Evolutionary conservation across 2,329 filamentous ascomycete species (phyloP).

Genomic region (Massarina eburnea): DNA sequence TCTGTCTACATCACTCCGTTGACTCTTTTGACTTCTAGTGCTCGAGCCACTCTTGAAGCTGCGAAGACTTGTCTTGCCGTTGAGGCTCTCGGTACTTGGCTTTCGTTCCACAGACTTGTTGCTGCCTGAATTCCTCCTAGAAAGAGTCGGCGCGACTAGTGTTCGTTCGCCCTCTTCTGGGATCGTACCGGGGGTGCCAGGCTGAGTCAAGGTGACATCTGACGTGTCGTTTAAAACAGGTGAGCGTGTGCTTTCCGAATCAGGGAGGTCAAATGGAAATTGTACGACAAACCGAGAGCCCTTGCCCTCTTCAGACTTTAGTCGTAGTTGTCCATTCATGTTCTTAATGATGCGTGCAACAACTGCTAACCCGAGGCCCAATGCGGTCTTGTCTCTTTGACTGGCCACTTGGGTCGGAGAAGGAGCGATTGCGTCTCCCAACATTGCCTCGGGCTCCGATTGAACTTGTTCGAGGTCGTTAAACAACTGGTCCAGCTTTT

Average conservation of each 20-base stretch:
- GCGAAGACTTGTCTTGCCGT: constrained; percentile 52
- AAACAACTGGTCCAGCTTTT: constrained; percentile 62
- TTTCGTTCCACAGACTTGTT: constrained; percentile 15
- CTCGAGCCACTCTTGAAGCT: constrained; percentile 50
- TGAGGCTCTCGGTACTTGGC: constrained; percentile 48
- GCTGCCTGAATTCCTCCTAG: constrained; percentile 22
- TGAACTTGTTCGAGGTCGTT: constrained; percentile 67
- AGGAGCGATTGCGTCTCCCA: constrained; percentile 36
- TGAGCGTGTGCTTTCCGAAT: constrained; percentile 25
- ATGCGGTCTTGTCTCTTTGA: constrained; percentile 49
- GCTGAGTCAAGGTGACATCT: constrained; percentile 23
- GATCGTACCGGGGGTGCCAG: constrained; percentile 6
- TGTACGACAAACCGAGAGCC: constrained; percentile 82
- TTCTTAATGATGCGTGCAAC: constrained; percentile 86
- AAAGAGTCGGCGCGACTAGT: constrained; percentile 52
- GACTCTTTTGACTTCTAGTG: constrained; percentile 45
- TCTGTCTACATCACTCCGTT: constrained; percentile 66
- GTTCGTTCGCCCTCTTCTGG: constrained; percentile 59
- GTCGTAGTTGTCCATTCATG: constrained; percentile 82
- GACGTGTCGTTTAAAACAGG: constrained; percentile 9
- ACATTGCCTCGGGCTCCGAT: constrained; percentile 26
- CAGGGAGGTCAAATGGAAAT: constrained; percentile 70
- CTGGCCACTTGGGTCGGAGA: constrained; percentile 34
- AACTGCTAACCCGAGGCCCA: constrained; percentile 83
- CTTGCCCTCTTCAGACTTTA: constrained; percentile 81